Conservation (phyloP, 169 alveolate genomes). For the Eimeria maxima region DNA sequence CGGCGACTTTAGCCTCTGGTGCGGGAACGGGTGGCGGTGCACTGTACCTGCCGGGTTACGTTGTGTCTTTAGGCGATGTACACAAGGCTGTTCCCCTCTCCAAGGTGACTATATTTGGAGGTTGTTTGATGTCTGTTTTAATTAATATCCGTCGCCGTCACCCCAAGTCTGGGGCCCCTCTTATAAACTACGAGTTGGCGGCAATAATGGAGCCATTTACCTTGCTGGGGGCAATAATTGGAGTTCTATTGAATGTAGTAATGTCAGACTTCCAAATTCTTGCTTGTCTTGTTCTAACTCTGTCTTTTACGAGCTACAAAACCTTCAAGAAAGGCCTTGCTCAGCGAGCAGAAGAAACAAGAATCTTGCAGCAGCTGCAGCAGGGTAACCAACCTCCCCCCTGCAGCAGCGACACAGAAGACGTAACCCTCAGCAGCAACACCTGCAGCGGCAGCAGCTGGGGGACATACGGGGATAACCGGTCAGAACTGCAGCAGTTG, state of each 20-base stretch:
- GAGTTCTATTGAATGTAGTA: conserved; percentile 79
- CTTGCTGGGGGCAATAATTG: conserved; percentile 77
- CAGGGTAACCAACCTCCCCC: neutral
- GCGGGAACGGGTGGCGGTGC: conserved; percentile 85
- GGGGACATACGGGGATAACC: neutral
- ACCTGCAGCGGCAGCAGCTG: neutral
- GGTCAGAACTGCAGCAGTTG: conserved; percentile 46
- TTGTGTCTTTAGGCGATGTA: conserved; percentile 69
- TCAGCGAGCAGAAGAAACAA: conserved; percentile 69
- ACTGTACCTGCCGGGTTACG: conserved; percentile 77
- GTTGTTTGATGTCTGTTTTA: conserved; percentile 57
- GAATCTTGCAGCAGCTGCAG: conserved; percentile 30
- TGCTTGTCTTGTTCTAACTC: conserved; percentile 43
- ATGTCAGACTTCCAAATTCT: conserved; percentile 78
- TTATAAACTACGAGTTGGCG: conserved; percentile 75
- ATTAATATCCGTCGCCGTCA: conserved; percentile 64
- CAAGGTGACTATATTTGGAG: conserved; percentile 82
- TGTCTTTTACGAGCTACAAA: conserved; percentile 77
- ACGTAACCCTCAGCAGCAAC: too few species aligned
- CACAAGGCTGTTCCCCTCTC: conserved; percentile 83
- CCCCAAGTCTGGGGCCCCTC: conserved; percentile 47
- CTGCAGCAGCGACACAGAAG: too few species aligned
- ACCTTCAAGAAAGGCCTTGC: conserved; percentile 74
- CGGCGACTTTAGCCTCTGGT: conserved; percentile 77
- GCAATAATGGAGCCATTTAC: conserved; percentile 82